Conservation (phyloP, 2,329 filamentous ascomycete species). For the Plectosphaerella cucumerina region DNA sequence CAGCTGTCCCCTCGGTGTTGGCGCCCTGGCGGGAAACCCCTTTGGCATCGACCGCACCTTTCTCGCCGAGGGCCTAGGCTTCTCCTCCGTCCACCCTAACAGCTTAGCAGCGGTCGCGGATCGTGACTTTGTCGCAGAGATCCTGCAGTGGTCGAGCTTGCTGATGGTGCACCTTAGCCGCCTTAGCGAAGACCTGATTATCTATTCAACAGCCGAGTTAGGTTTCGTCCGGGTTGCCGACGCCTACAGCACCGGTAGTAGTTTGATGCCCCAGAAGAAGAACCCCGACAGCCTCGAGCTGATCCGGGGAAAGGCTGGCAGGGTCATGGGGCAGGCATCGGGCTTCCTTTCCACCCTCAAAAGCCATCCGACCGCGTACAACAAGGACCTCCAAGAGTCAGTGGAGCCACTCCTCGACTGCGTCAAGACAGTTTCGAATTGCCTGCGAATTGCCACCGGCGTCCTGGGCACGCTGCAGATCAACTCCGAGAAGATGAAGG, state of each 20-base stretch:
- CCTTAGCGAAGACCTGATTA: constrained; percentile 82
- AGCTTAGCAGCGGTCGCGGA: constrained; percentile 72
- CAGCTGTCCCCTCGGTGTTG: constrained; percentile 59
- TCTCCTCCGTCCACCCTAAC: constrained; percentile 70
- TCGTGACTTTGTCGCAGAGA: constrained; percentile 78
- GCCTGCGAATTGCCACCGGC: constrained; percentile 73
- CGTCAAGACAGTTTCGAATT: background rate
- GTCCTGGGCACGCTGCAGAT: constrained; percentile 5
- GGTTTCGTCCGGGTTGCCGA: constrained; percentile 74
- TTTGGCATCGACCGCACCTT: constrained; percentile 69
- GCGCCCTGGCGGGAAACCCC: constrained; percentile 70
- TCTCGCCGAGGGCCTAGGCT: constrained; percentile 75
- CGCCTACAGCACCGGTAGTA: constrained; percentile 73
- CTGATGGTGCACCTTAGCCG: constrained; percentile 76
- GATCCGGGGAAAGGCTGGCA: constrained; percentile 69
- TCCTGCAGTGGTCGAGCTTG: constrained; percentile 73
- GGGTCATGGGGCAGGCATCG: constrained; percentile 52
- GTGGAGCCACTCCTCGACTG: background rate
- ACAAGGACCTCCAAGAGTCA: background rate
- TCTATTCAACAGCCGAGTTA: constrained; percentile 75
- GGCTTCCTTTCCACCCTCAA: background rate
- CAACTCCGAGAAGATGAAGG: constrained; percentile 5
- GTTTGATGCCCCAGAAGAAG: constrained; percentile 81
- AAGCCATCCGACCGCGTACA: background rate
- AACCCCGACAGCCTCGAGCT: constrained; percentile 69